Percentiles rank a stretch among this genome's conserved stretches.
phyloP scores from a whole-genome alignment of 169 alveolate species.

The Eimeria sp. region DNA sequence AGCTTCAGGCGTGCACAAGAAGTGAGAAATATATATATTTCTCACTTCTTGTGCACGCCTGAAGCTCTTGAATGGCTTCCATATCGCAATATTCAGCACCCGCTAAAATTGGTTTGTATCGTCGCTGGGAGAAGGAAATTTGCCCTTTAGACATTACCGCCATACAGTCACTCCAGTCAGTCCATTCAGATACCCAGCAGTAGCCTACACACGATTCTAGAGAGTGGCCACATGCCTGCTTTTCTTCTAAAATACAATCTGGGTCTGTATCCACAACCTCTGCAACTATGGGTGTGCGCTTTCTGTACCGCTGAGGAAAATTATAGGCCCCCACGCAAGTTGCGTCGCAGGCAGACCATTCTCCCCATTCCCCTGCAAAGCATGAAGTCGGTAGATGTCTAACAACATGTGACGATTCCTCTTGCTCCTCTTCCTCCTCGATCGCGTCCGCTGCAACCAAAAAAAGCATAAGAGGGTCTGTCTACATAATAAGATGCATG shows the following conservation, averaged over 20 bases:
- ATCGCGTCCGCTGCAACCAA: conserved; percentile 28
- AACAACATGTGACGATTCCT: not conserved
- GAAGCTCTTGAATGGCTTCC: conserved; percentile 11
- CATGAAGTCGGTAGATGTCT: conserved; percentile 14
- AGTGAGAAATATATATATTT: too few species aligned
- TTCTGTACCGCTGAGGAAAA: conserved; percentile 30
- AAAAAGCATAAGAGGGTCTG: not conserved
- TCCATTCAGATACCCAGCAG: conserved; percentile 68
- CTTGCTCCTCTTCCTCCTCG: not conserved
- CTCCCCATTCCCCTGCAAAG: conserved; percentile 61
- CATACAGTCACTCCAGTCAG: conserved; percentile 27
- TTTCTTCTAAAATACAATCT: conserved; percentile 49
- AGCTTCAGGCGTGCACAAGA: too few species aligned
- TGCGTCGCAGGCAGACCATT: conserved; percentile 70
- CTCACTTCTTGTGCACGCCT: not conserved
- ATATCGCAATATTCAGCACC: conserved; percentile 3
- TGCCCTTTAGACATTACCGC: not conserved
- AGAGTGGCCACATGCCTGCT: not conserved
- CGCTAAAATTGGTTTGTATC: conserved; percentile 30
- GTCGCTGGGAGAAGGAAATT: not conserved
- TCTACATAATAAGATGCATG: not conserved
- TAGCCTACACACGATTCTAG: conserved; percentile 30
- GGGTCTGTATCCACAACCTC: not conserved
- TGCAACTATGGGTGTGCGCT: conserved; percentile 11
- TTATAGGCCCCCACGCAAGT: not conserved